These are phyloP conservation scores for Aspergillus ustus DNA, from an alignment of 2,329 filamentous ascomycete species.

Conservation along the genomic window DNA sequence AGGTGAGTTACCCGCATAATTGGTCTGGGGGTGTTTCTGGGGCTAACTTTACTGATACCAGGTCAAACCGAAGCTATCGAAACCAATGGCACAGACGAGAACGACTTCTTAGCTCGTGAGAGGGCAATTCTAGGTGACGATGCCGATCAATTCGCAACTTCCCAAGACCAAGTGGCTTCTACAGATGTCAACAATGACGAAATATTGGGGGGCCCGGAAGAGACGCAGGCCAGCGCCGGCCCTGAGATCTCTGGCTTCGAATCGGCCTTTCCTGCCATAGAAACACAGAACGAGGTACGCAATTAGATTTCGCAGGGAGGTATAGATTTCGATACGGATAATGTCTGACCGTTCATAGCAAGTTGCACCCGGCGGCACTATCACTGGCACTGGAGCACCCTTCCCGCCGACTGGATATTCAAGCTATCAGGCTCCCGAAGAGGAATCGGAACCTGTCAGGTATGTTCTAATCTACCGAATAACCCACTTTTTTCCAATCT, in stretches of 20 bases:
- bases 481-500: neutral
- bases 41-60: constrained; percentile 32
- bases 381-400: constrained; percentile 71
- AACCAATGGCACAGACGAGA: constrained; percentile 59
- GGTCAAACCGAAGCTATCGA: constrained; percentile 41
- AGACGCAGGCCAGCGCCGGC: constrained; percentile 23
- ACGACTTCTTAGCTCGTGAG: constrained; percentile 91
- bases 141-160: constrained; percentile 83
- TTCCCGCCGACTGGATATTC: constrained; percentile 59
- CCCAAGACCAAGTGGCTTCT: constrained; percentile 66
- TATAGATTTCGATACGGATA: constrained; percentile 15
- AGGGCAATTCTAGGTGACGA: constrained; percentile 90
- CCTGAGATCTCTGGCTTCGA: constrained; percentile 70
- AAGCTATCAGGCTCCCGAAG: constrained; percentile 65
- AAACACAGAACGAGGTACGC: constrained; percentile 71
- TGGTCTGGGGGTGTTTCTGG: constrained; percentile 25
- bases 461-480: constrained; percentile 29
- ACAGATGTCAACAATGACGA: constrained; percentile 69
- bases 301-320: neutral
- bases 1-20: constrained; percentile 46
- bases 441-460: constrained; percentile 86
- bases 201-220: constrained; percentile 67
- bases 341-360: constrained; percentile 52
- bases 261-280: constrained; percentile 86
- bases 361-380: constrained; percentile 75